Conservation (phyloP, 208 protist species). For the Trypanosoma melophagium region DNA sequence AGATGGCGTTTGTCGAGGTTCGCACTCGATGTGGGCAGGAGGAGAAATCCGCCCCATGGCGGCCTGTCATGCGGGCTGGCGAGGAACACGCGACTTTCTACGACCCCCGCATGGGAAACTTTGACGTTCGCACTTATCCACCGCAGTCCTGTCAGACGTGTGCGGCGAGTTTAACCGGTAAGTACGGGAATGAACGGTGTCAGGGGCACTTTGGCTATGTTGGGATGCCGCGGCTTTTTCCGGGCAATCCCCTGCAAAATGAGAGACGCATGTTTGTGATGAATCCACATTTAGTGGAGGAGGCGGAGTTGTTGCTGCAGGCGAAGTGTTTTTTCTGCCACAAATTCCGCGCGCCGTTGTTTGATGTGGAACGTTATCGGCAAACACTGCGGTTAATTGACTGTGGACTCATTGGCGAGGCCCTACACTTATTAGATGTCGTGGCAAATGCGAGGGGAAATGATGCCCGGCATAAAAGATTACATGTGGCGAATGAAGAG, state of each 20-base stretch:
- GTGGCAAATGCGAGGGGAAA: constrained; percentile 61
- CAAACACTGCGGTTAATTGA: constrained; percentile 80
- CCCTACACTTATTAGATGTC: constrained; percentile 75
- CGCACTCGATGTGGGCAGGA: constrained; percentile 66
- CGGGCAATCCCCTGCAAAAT: constrained; percentile 37
- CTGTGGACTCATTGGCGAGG: constrained; percentile 68
- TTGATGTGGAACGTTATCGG: constrained; percentile 81
- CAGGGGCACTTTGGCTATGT: constrained; percentile 87
- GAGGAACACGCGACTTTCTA: constrained; percentile 73
- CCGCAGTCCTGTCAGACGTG: constrained; percentile 85
- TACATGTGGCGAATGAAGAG: constrained; percentile 64
- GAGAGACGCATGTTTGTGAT: constrained; percentile 62
- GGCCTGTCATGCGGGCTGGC: constrained; percentile 41
- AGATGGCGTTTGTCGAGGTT: constrained; percentile 81
- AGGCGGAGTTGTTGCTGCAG: constrained; percentile 77
- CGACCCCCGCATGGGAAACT: constrained; percentile 91
- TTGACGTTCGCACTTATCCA: constrained; percentile 69
- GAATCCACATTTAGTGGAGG: constrained; percentile 79
- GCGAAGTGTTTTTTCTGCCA: constrained; percentile 89
- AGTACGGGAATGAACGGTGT: constrained; percentile 87
- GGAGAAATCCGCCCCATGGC: constrained; percentile 58
- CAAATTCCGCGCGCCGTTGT: constrained; percentile 64
- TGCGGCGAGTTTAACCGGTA: constrained; percentile 47
- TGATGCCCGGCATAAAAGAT: constrained; percentile 42
- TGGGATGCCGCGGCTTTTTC: constrained; percentile 77